Base-by-base conservation (phyloP, 2,329 filamentous ascomycete species). In the Hypoxylon sp. region DNA sequence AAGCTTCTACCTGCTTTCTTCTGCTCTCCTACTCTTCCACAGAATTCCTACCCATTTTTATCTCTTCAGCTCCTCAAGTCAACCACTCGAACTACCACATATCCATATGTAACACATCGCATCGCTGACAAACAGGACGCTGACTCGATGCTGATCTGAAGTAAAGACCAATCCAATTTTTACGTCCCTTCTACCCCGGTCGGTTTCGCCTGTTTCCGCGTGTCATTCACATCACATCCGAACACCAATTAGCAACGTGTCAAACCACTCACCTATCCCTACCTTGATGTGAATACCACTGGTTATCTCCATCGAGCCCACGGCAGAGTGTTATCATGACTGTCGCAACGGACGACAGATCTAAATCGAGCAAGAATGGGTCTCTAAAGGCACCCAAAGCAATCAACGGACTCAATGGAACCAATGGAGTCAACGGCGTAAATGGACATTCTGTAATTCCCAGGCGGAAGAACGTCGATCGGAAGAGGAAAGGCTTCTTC, bases 361-460 rank as follows among this genome's bases (percentile, higher is more conserved):
- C 56, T 9, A 72, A 71, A 37, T 34, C 65, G 6, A 63, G 63
- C 45, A 75, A 77, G 64, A 84, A 81, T 72, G 81, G 82, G 70
- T 76, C 79, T 53, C 69, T 75, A 56, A 79, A 80, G 61, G 57
- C 68, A 64, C 27, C 61, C 37, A 76, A 76, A 48, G 61, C 63
- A 7, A 57, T 47, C 51, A 73, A 74, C 5, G 63, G 64, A 39
- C 16, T 65, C 19, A 76, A 77, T 43, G 72, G 73, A 46, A 64
- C 74, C 58, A 75, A 74, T 47, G 74, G 71, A 45, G 64, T 74
- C 32, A 75, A 75, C 52, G 74, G 74, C 2, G 69, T 77, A 56
- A 83, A 82, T 64, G 79, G 80, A 25, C 78, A 81, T 62, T 73
- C 75, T 16, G 70, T 77, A 55, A 66, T 71, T 8, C 70, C 78